A percentile compares a stretch with the other conserved stretches of the same genome.
These are phyloP conservation scores for Chaetomidium leptoderma DNA, from an alignment of 495 filamentous ascomycete species.

Conservation along the genomic window DNA sequence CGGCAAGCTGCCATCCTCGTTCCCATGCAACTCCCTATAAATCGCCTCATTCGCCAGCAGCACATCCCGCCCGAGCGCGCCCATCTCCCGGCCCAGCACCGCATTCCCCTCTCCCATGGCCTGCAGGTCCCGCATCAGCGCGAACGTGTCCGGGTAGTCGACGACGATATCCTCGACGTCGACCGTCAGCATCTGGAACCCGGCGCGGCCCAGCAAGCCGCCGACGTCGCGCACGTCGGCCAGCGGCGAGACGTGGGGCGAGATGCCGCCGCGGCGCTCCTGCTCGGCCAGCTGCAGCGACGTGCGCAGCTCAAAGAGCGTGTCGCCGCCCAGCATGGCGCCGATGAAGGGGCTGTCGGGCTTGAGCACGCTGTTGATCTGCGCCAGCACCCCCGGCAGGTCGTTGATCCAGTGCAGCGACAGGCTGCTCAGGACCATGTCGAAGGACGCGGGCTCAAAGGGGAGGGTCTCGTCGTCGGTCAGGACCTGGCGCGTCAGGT, in stretches of 20 bases:
- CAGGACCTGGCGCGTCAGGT: constrained; percentile 67
- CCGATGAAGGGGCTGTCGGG: constrained; percentile 90
- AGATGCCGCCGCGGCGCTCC: constrained; percentile 82
- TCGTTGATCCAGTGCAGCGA: constrained; percentile 98
- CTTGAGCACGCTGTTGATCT: constrained; percentile 78
- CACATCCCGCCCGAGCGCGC: constrained; percentile 73
- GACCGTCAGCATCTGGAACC: constrained; percentile 93
- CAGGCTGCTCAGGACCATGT: constrained; percentile 80
- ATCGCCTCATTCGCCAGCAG: constrained; percentile 84
- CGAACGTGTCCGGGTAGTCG: constrained; percentile 88
- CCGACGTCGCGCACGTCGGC: constrained; percentile 92
- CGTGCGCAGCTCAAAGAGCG: constrained; percentile 88
- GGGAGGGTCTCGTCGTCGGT: constrained; percentile 68
- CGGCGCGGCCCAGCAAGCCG: constrained; percentile 76
- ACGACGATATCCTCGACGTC: constrained; percentile 97
- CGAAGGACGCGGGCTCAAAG: constrained; percentile 72
- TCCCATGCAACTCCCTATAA: constrained; percentile 78
- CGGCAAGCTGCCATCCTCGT: constrained; percentile 63
- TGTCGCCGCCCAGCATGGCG: constrained; percentile 94
- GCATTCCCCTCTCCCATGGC: constrained; percentile 93
- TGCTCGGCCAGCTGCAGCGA: constrained; percentile 89
- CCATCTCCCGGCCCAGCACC: constrained; percentile 71
- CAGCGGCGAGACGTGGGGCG: constrained; percentile 79
- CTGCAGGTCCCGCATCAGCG: constrained; percentile 88
- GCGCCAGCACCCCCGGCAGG: constrained; percentile 73